Percentiles rank a stretch among this genome's conserved stretches.
Conservation (phyloP, 2,329 filamentous ascomycete species). For the Laburnicola sp. region DNA sequence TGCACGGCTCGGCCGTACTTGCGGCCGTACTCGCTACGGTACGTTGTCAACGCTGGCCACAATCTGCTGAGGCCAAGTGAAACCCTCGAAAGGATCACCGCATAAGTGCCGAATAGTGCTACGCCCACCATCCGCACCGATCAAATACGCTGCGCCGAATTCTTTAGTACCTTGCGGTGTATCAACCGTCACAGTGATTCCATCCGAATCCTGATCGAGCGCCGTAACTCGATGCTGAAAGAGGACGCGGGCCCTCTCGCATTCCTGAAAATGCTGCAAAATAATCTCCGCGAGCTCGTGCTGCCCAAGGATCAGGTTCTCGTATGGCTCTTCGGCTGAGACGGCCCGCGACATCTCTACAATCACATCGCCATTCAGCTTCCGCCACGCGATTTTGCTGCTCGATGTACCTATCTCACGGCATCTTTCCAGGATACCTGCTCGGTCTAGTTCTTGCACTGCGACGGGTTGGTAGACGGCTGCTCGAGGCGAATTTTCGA, state of each 20-base stretch:
- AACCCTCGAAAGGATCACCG: constrained; percentile 19
- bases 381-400: constrained; percentile 7
- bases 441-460: constrained; percentile 8
- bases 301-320: constrained; percentile 23
- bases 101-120: constrained; percentile 6
- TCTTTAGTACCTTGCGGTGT: not conserved
- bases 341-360: constrained; percentile 6
- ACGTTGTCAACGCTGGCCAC: no score
- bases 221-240: constrained; percentile 2
- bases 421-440: constrained; percentile 8
- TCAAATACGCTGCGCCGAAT: constrained; percentile 4
- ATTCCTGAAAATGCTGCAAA: constrained; percentile 15
- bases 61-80: constrained; percentile 21
- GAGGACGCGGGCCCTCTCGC: not conserved
- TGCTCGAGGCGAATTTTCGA: constrained; percentile 10
- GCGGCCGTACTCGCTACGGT: no score
- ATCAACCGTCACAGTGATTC: not conserved
- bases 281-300: constrained; percentile 20
- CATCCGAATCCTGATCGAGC: not conserved
- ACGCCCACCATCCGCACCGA: constrained; percentile 8
- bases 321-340: constrained; percentile 24
- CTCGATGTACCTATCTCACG: constrained; percentile 7
- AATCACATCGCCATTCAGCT: constrained; percentile 11
- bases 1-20: no score
- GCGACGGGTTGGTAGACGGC: constrained; percentile 12